A percentile compares a stretch with the other conserved stretches of the same genome.
Evolutionary conservation across 768 basidiomycete species (phyloP).

Genomic region (Podaxis sp.): DNA sequence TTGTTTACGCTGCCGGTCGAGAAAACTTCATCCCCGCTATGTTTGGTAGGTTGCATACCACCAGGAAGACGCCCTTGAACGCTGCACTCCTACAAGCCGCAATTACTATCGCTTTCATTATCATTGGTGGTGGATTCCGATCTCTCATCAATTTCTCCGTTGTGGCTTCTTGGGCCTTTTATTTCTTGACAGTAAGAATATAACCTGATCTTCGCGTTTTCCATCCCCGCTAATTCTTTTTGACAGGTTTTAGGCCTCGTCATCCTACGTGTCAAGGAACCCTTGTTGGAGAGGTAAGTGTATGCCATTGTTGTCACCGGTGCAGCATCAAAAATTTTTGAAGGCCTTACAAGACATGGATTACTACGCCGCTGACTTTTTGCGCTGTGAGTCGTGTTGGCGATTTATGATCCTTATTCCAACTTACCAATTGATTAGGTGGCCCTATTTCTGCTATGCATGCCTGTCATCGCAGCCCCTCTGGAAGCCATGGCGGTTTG

Average conservation of each 20-base stretch:
- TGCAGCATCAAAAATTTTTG: conserved; percentile 3
- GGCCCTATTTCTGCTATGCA: conserved; percentile 85
- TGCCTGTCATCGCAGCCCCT: conserved; percentile 94
- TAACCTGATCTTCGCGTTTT: not conserved
- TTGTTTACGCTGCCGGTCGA: conserved; percentile 86
- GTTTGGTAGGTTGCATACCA: conserved; percentile 75
- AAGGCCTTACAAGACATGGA: conserved; percentile 92
- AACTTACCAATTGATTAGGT: conserved; percentile 45
- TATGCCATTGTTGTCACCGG: not conserved
- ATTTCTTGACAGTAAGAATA: conserved; percentile 72
- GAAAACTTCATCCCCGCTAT: conserved; percentile 84
- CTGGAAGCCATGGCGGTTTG: conserved; percentile 84
- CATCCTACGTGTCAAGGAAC: conserved; percentile 87
- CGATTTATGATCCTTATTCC: not conserved
- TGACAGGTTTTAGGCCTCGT: conserved; percentile 81
- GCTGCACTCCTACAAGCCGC: conserved; percentile 78
- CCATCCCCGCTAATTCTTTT: not conserved
- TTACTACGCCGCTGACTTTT: conserved; percentile 86
- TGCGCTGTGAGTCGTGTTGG: conserved; percentile 59
- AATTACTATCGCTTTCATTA: conserved; percentile 75
- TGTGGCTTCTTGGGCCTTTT: conserved; percentile 84
- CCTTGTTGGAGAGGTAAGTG: conserved; percentile 71
- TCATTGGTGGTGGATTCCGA: conserved; percentile 87
- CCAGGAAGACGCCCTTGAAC: conserved; percentile 83
- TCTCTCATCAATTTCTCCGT: conserved; percentile 88